phyloP scores from a whole-genome alignment of 345 rosid genomes.

The Acer yangbiense region DNA sequence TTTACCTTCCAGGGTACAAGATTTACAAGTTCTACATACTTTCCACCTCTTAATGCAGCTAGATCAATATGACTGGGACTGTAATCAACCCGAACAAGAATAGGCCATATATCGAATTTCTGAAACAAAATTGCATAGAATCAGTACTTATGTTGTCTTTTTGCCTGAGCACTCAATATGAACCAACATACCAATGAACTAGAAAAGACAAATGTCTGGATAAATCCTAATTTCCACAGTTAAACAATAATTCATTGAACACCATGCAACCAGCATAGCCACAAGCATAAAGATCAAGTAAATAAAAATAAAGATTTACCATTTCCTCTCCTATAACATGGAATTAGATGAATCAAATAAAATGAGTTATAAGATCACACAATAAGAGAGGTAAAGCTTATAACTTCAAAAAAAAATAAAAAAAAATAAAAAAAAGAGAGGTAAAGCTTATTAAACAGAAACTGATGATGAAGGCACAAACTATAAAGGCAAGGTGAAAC shows the following conservation, averaged over 20 bases:
- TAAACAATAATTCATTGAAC: constrained; percentile 15
- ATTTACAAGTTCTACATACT: constrained; percentile 89
- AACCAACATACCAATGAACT: constrained; percentile 4
- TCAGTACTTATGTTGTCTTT: constrained; percentile 28
- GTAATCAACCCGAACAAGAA: constrained; percentile 85
- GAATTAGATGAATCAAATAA: not conserved
- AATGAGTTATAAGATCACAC: not conserved
- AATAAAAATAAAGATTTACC: constrained; percentile 7
- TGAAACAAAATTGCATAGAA: constrained; percentile 39
- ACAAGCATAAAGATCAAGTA: not conserved
- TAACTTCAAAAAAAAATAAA: not conserved
- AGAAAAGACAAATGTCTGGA: constrained; percentile 2
- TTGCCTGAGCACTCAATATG: not conserved
- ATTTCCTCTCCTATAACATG: not conserved
- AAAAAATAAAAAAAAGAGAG: not conserved
- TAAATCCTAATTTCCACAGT: constrained; percentile 1
- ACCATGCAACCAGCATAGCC: not conserved
- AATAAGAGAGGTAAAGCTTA: not conserved
- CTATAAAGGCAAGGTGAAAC: not conserved
- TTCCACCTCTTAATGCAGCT: constrained; percentile 89
- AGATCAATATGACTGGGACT: constrained; percentile 80
- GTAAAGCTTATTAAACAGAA: not conserved
- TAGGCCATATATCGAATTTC: constrained; percentile 88
- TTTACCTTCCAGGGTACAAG: constrained; percentile 96
- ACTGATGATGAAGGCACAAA: not conserved